Conservation (phyloP, 2,329 filamentous ascomycete species). For the Microsporum audouinii region DNA sequence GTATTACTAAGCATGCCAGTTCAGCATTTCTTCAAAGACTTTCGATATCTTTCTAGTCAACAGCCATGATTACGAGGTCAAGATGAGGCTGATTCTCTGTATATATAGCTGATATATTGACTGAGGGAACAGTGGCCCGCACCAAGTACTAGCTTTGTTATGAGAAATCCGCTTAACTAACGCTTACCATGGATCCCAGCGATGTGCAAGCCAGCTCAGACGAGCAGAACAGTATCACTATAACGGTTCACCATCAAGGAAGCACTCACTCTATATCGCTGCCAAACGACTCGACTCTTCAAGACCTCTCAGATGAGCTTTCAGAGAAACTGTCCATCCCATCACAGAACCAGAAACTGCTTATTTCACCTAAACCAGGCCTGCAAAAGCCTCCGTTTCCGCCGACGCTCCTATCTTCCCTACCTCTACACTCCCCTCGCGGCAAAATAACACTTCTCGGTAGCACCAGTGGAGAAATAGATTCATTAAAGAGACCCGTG, state of each 20-base stretch:
- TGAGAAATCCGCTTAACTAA: background rate
- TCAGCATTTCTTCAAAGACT: background rate
- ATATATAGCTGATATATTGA: background rate
- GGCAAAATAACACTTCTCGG: slow-evolving; percentile 40
- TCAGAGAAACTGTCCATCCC: slow-evolving; percentile 29
- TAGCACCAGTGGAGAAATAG: slow-evolving; percentile 32
- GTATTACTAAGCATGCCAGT: background rate
- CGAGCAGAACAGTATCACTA: slow-evolving; percentile 6
- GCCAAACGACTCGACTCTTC: slow-evolving; percentile 40
- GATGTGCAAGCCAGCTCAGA: background rate
- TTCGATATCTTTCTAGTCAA: slow-evolving; percentile 1
- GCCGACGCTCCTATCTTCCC: slow-evolving; percentile 23
- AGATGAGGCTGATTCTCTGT: background rate
- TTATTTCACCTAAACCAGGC: slow-evolving; percentile 38
- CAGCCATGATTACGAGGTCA: background rate
- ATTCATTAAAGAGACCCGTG: slow-evolving; percentile 30
- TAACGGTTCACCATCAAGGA: slow-evolving; percentile 47
- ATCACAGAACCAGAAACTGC: slow-evolving; percentile 33
- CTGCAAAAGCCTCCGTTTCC: slow-evolving; percentile 37
- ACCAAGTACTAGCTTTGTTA: background rate
- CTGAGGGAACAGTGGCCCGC: background rate
- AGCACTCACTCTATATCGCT: slow-evolving; percentile 40
- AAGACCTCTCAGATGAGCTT: slow-evolving; percentile 30
- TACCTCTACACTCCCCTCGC: slow-evolving; percentile 27
- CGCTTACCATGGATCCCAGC: too few species aligned